phyloP scores from a whole-genome alignment of 371 early-diverging fungal genomes.

The Quaeritorhiza haematococci region DNA sequence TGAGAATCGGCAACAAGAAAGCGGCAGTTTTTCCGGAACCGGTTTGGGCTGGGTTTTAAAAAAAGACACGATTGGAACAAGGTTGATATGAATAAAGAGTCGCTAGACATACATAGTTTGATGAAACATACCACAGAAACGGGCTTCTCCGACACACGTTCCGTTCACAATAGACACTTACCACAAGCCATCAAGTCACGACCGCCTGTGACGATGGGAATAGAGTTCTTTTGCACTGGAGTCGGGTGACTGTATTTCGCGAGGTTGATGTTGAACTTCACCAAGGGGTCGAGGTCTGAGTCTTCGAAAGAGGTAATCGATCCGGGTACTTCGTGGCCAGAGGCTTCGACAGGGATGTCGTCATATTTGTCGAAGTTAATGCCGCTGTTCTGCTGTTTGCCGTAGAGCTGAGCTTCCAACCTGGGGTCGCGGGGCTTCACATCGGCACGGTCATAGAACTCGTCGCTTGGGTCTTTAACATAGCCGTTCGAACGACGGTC shows the following conservation, averaged over 20 bases:
- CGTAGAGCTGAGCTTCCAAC: conserved; percentile 74
- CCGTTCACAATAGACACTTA: too few species aligned
- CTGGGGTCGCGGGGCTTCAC: conserved; percentile 60
- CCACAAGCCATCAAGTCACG: conserved; percentile 76
- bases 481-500: conserved; percentile 68
- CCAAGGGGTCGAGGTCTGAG: conserved; percentile 71
- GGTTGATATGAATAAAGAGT: neutral
- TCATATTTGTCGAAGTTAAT: conserved; percentile 97
- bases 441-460: conserved; percentile 39
- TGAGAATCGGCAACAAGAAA: conserved; percentile 57
- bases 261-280: conserved; percentile 86
- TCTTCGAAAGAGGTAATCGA: conserved; percentile 62
- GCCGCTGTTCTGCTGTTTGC: conserved; percentile 63
- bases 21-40: conserved; percentile 68
- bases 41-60: conserved; percentile 95
- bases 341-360: conserved; percentile 92
- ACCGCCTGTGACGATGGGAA: conserved; percentile 74
- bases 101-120: neutral
- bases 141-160: conserved; percentile 58
- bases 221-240: conserved; percentile 90
- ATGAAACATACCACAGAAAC: too few species aligned
- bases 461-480: conserved; percentile 58
- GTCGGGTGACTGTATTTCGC: conserved; percentile 90
- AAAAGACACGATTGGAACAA: conserved; percentile 69
- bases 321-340: conserved; percentile 73